Evolutionary conservation across 2,329 filamentous ascomycete species (phyloP).

Genomic region (Trichoderma atrobrunneum): DNA sequence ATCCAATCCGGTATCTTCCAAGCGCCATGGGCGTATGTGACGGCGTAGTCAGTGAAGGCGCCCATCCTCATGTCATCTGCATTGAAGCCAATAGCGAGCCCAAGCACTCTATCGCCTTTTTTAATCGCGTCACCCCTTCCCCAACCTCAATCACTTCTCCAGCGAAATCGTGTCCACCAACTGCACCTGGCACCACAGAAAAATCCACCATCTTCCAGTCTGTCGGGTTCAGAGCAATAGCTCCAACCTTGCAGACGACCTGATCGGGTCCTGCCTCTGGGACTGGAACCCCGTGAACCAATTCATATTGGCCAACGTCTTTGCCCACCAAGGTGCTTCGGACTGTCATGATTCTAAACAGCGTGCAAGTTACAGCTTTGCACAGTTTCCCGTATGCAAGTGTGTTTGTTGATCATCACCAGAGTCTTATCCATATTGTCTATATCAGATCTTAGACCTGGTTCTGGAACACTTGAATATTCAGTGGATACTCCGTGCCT

Average conservation of each 20-base stretch:
- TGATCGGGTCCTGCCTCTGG: not conserved
- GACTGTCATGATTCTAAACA: not conserved
- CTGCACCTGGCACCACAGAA: not conserved
- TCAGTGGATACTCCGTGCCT: not conserved
- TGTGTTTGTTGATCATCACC: no score
- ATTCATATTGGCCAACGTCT: not conserved
- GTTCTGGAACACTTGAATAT: not conserved
- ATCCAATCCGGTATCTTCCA: not conserved
- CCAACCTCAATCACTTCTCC: not conserved
- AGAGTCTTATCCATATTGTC: not conserved
- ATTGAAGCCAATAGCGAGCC: not conserved
- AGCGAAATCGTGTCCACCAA: not conserved
- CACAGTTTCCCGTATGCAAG: not conserved
- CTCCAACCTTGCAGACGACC: not conserved
- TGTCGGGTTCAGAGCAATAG: not conserved
- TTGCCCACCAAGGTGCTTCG: not conserved
- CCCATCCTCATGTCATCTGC: not conserved
- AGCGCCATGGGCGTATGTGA: not conserved
- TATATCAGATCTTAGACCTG: not conserved
- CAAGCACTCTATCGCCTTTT: not conserved
- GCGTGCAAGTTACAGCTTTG: not conserved
- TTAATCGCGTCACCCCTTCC: not conserved
- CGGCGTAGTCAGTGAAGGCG: not conserved
- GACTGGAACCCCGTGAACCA: not conserved
- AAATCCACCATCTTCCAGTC: not conserved